A percentile compares a stretch with the other conserved stretches of the same genome.
Conservation (phyloP, 768 basidiomycete genomes). For the Lactarius deliciosus region DNA sequence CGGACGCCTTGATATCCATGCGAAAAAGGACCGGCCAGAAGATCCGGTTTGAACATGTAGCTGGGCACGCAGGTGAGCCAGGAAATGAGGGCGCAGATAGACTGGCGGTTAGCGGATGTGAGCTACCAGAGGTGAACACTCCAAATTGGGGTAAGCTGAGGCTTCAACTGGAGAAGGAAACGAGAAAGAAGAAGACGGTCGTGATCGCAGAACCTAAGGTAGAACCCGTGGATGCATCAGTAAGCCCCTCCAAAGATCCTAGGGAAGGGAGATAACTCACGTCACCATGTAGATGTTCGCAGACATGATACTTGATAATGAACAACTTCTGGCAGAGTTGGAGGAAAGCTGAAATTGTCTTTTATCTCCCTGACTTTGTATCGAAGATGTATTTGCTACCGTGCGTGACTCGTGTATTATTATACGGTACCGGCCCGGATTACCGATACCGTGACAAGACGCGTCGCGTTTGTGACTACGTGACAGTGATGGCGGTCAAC, state of each 20-base stretch:
- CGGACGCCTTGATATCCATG: constrained; percentile 57
- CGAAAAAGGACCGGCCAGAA: constrained; percentile 52
- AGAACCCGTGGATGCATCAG: constrained; percentile 1
- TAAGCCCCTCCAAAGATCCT: not conserved
- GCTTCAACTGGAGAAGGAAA: constrained; percentile 2
- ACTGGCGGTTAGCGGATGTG: constrained; percentile 61
- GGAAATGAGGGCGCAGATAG: constrained; percentile 90
- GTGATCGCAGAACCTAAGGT: no score
- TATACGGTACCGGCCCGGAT: not conserved
- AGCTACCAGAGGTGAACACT: constrained; percentile 44
- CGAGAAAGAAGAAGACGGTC: not conserved
- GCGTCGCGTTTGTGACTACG: not conserved
- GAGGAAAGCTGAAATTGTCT: constrained; percentile 3
- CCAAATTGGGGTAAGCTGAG: constrained; percentile 53
- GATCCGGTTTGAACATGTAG: constrained; percentile 67
- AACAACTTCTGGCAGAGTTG: constrained; percentile 18
- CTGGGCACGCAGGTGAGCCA: constrained; percentile 70
- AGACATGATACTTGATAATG: constrained; percentile 19
- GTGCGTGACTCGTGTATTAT: no score
- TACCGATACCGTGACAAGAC: not conserved
- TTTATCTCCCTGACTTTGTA: not conserved
- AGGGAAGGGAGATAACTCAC: not conserved
- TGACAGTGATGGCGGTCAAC: not conserved
- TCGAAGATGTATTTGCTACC: not conserved
- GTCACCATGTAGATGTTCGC: constrained; percentile 17